These are phyloP conservation scores for Neltuma alba DNA, from an alignment of 306 rosid species.

Conservation along the genomic window DNA sequence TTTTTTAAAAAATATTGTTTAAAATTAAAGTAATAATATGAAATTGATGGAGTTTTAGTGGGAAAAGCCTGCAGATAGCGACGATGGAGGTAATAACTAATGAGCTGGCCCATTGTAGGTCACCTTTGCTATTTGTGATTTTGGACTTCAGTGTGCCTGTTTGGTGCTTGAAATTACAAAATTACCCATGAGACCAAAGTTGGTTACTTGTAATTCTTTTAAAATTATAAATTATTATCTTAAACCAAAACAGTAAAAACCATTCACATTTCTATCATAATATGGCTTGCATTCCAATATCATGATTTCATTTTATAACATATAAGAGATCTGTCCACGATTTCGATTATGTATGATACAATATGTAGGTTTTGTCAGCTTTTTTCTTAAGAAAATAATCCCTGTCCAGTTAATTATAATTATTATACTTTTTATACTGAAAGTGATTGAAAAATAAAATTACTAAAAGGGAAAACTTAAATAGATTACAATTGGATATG, in stretches of 20 bases:
- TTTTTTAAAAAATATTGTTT: background rate
- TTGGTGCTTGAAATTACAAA: slow-evolving; percentile 33
- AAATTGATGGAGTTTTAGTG: slow-evolving; percentile 42
- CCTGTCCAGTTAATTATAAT: background rate
- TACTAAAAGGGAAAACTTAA: background rate
- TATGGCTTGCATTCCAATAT: background rate
- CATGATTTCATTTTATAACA: background rate
- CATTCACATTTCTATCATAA: background rate
- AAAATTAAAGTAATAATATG: background rate
- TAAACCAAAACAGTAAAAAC: background rate
- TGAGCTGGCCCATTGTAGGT: slow-evolving; percentile 77
- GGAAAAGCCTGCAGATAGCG: slow-evolving; percentile 76
- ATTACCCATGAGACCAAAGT: slow-evolving; percentile 35
- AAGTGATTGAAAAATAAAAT: background rate
- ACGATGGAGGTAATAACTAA: slow-evolving; percentile 69
- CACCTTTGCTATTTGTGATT: slow-evolving; percentile 54
- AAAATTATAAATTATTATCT: no score
- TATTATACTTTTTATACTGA: background rate
- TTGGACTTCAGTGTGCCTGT: slow-evolving; percentile 52
- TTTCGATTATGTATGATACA: background rate
- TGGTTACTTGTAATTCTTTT: slow-evolving; percentile 35
- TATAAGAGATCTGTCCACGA: background rate
- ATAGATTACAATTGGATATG: background rate
- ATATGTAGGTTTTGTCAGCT: background rate
- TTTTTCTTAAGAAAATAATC: background rate